Evolutionary conservation across 2,329 filamentous ascomycete species (phyloP), one percentile per base, ranked within the genome.

Genomic region (Clonostachys rosea): DNA sequence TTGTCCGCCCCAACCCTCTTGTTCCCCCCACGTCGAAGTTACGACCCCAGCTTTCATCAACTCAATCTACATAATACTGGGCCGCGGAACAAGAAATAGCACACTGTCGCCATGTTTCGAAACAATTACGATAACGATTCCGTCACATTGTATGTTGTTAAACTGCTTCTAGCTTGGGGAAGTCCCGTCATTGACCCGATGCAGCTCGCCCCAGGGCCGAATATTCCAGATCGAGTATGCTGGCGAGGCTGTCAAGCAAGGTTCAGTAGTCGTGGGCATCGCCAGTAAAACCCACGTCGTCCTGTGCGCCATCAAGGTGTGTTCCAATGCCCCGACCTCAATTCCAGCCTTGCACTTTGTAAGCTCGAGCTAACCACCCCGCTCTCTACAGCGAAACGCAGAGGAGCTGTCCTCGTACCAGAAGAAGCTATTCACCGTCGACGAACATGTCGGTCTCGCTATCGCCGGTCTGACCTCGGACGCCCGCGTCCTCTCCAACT

Each of bases 51-150:
- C 24, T 30, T 30, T 6, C 24, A 30, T 30, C 24, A 30, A 30
- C 24, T 30, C 24, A 30, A 30, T 30, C 24, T 30, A 30, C 24
- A 30, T 30, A 24, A 24, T 24, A 8, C 24, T 30, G 24, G 24
- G 24, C 24, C 24, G 24, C 24, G 24, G 24, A 30, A 30, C 24
- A 30, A 30, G 24, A 30, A 30, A 3, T 30, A 9, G 24, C 40
- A 59, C 46, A 35, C 43, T 43, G 50, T 56, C 79, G 84, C 64
- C 64, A 97, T 99, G 94, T 99, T 99, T 77, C 84, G 94, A 74
- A 99, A 99, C 81, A 97, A 97, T 75, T 99, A 99, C 81, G 94
- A 99, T 78, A 99, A 99, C 84, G 94, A 99, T 74, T 95, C 92
- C 54, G 91, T 97, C 74, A 99, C 94, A 74, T 99, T 97, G 91